Evolutionary conservation across 2,329 filamentous ascomycete genomes (phyloP).

Genomic region (Aureobasidium sp.): DNA sequence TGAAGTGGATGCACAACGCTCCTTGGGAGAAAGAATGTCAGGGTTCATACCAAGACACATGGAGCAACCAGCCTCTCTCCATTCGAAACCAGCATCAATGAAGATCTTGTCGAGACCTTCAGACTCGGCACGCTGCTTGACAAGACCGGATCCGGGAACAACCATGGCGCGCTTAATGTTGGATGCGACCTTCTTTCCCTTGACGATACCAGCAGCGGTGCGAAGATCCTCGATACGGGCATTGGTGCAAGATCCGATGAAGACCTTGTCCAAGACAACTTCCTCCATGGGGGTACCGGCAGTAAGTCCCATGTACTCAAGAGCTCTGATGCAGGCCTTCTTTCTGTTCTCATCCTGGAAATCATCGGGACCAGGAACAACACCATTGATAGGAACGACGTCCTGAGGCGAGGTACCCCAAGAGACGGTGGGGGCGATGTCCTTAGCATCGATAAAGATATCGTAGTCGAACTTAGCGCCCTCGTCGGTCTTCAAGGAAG

Average conservation of each 20-base stretch:
- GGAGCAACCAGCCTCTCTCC: conserved; percentile 95
- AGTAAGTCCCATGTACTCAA: conserved; percentile 93
- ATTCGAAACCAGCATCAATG: conserved; percentile 85
- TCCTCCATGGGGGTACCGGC: conserved; percentile 86
- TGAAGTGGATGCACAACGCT: conserved; percentile 90
- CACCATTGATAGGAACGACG: conserved; percentile 85
- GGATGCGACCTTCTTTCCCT: conserved; percentile 76
- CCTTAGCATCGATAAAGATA: conserved; percentile 82
- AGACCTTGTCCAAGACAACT: conserved; percentile 89
- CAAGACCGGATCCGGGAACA: conserved; percentile 87
- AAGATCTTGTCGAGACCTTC: conserved; percentile 95
- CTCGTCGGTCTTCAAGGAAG: conserved; percentile 74
- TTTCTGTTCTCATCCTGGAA: conserved; percentile 77
- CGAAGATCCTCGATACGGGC: conserved; percentile 92
- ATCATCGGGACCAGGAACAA: conserved; percentile 83
- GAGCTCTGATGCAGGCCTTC: conserved; percentile 67
- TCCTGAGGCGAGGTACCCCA: conserved; percentile 98
- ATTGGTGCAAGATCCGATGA: conserved; percentile 97
- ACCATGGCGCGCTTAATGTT: conserved; percentile 95
- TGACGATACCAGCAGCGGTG: conserved; percentile 75
- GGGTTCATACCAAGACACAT: conserved; percentile 99
- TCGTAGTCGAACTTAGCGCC: conserved; percentile 85
- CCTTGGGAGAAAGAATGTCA: conserved; percentile 84
- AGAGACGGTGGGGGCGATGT: conserved; percentile 86
- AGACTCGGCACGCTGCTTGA: conserved; percentile 83